Evolutionary conservation across 306 rosid genomes (phyloP).

Genomic region (Urtica urens): DNA sequence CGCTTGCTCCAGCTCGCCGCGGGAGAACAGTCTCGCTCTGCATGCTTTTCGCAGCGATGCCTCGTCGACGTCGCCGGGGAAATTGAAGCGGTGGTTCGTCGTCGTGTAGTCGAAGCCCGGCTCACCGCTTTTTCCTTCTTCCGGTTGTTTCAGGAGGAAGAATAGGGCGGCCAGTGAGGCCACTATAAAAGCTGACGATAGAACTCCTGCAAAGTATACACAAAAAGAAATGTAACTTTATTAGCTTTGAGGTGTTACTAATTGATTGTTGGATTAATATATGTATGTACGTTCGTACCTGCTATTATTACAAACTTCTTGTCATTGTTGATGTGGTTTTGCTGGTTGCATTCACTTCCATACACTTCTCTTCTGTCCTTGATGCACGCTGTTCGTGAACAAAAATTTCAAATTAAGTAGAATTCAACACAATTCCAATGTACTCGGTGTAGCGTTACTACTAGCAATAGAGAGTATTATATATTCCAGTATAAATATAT

Average conservation of each 20-base stretch:
- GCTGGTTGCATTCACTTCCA: conserved; percentile 50
- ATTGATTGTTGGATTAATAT: too few relatives aligned
- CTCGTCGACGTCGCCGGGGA: conserved; percentile 33
- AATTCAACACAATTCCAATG: too few relatives aligned
- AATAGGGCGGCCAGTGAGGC: conserved; percentile 53
- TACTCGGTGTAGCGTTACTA: neutral
- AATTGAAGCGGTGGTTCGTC: conserved; percentile 32
- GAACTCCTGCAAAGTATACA: conserved; percentile 51
- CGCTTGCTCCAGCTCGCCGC: conserved; percentile 65
- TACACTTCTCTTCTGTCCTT: conserved; percentile 48
- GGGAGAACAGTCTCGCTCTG: conserved; percentile 48
- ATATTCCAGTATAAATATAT: neutral
- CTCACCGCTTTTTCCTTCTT: conserved; percentile 25
- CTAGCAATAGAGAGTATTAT: neutral
- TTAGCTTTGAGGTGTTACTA: too few relatives aligned
- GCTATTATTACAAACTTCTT: conserved; percentile 49
- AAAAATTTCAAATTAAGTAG: neutral
- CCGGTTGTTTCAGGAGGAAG: conserved; percentile 42
- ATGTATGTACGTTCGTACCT: conserved; percentile 31
- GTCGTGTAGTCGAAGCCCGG: too few relatives aligned
- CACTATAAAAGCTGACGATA: conserved; percentile 54
- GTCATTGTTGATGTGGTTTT: conserved; percentile 34
- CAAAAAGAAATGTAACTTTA: neutral
- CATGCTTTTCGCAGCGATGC: conserved; percentile 47
- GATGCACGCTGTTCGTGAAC: conserved; percentile 48